Conservation (phyloP, 2,329 filamentous ascomycete genomes). For the Orbilia ellipsospora region DNA sequence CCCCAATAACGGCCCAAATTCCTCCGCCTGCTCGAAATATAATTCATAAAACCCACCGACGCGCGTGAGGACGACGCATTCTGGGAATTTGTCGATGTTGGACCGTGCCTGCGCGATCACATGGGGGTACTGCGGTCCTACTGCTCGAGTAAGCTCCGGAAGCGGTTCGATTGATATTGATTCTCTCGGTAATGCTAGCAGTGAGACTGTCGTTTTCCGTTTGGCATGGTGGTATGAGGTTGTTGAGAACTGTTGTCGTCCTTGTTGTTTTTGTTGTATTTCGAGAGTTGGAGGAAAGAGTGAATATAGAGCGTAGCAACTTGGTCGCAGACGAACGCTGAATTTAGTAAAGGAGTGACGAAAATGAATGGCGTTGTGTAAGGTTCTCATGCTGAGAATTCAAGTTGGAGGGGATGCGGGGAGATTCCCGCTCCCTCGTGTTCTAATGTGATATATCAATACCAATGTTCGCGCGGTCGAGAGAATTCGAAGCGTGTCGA, state of each 20-base stretch:
- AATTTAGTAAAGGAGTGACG: slow-evolving; percentile 24
- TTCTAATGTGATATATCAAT: too few species aligned
- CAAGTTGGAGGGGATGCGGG: too few species aligned
- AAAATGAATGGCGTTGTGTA: background rate
- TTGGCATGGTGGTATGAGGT: slow-evolving; percentile 5
- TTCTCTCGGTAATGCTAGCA: slow-evolving; percentile 31
- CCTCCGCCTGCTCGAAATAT: slow-evolving; percentile 94
- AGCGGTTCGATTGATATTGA: slow-evolving; percentile 36
- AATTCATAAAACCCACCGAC: slow-evolving; percentile 98
- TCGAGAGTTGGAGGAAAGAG: slow-evolving; percentile 63
- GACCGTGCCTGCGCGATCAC: slow-evolving; percentile 85
- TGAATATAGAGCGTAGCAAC: slow-evolving; percentile 58
- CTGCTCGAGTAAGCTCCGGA: slow-evolving; percentile 55
- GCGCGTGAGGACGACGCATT: slow-evolving; percentile 89
- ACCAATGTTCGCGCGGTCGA: too few species aligned
- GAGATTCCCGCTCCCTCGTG: too few species aligned
- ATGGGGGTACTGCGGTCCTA: slow-evolving; percentile 76
- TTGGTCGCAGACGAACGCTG: background rate
- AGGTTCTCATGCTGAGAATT: background rate
- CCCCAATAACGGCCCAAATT: slow-evolving; percentile 85
- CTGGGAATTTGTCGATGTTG: slow-evolving; percentile 89
- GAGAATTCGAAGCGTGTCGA: too few species aligned
- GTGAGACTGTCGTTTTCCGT: slow-evolving; percentile 37
- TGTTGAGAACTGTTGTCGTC: slow-evolving; percentile 6
- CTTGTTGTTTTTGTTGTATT: slow-evolving; percentile 60